Evolutionary conservation across 2,329 filamentous ascomycete species (phyloP).

Genomic region (Metarhizium rileyi): DNA sequence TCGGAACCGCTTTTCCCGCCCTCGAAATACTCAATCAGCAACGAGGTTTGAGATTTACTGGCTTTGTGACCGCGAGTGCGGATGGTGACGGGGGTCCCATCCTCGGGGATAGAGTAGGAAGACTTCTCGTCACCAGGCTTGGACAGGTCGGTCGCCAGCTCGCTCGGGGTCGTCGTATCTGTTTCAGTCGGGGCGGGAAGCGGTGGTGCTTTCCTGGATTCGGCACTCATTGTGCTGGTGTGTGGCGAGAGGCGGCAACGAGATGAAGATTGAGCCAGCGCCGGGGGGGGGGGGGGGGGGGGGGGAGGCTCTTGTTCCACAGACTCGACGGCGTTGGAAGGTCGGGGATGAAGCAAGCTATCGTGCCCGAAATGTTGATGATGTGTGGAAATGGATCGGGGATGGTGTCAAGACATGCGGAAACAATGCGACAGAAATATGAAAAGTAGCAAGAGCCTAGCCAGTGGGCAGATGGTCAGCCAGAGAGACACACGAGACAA

Average conservation of each 20-base stretch:
- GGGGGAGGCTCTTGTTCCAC: background rate
- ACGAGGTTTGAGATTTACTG: constrained; percentile 70
- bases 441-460: constrained; percentile 1
- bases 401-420: constrained; percentile 21
- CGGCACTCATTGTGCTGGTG: constrained; percentile 41
- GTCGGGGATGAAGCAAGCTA: background rate
- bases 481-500: constrained; percentile 2
- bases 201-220: constrained; percentile 50
- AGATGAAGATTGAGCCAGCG: background rate
- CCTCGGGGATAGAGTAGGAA: constrained; percentile 71
- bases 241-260: background rate
- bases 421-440: constrained; percentile 10
- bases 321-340: background rate
- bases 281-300: too few relatives aligned
- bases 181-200: constrained; percentile 74
- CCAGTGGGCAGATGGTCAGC: constrained; percentile 3
- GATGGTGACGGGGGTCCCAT: constrained; percentile 88
- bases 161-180: constrained; percentile 52
- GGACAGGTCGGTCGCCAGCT: constrained; percentile 56
- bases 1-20: constrained; percentile 54
- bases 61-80: constrained; percentile 57
- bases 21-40: constrained; percentile 94
- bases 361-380: constrained; percentile 1
- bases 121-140: constrained; percentile 60
- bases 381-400: constrained; percentile 11